phyloP scores from a whole-genome alignment of 164 flowering plant genomes.

The Echeveria elegans region DNA sequence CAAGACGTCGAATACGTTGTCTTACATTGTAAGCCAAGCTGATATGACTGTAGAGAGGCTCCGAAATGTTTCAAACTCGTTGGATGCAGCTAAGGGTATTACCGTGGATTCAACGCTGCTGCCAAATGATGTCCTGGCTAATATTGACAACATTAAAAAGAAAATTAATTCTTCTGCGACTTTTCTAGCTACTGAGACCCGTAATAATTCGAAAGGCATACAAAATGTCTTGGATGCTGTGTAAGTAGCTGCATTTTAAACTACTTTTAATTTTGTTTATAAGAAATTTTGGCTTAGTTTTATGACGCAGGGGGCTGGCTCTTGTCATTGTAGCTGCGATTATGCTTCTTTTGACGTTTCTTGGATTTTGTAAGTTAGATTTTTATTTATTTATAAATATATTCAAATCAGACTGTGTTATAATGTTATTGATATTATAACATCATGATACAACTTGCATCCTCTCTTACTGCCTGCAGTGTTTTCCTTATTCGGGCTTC shows the following conservation, averaged over 20 bases:
- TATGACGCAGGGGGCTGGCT: conserved; percentile 18
- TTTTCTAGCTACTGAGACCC: conserved; percentile 10
- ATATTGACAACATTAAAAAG: conserved; percentile 15
- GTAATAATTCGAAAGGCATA: conserved; percentile 12
- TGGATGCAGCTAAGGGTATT: conserved; percentile 23
- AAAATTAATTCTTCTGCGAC: conserved; percentile 14
- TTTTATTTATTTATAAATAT: no score
- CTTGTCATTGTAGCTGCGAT: conserved; percentile 22
- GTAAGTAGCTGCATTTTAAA: conserved; percentile 14
- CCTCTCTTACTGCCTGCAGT: no score
- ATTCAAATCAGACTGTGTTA: no score
- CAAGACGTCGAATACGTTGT: conserved; percentile 14
- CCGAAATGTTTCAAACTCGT: conserved; percentile 13
- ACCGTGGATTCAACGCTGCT: conserved; percentile 11
- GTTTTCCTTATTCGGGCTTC: conserved; percentile 18
- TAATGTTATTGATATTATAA: no score
- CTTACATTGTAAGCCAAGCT: conserved; percentile 17
- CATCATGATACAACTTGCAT: no score
- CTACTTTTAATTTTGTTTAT: no score
- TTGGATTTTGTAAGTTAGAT: conserved; percentile 41
- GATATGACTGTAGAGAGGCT: conserved; percentile 15
- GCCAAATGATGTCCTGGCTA: conserved; percentile 11
- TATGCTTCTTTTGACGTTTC: conserved; percentile 25
- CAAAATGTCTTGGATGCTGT: conserved; percentile 11
- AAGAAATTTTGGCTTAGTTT: background rate